Base-by-base conservation (phyloP, 1,284 basidiomycete species). In the Tilletiopsis washingtonensis region DNA sequence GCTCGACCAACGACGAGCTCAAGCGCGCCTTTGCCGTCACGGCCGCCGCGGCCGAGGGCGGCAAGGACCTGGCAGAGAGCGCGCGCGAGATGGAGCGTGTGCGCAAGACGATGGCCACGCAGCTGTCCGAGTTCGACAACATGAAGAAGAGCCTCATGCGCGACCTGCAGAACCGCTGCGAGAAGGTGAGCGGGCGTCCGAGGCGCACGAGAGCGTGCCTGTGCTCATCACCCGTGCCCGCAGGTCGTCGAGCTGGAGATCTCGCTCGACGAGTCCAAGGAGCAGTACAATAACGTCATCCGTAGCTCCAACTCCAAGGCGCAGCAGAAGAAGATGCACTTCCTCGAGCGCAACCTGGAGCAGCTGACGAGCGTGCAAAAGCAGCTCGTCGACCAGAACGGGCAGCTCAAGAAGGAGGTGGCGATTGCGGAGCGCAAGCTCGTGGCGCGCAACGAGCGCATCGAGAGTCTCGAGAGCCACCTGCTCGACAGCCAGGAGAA, bases 111-210 rank as follows among this genome's bases (percentile, higher is more conserved):
- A 91, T 97, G 78, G 91, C 91, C 62, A 84, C 90, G 20, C 94
- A 98, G 73, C 83, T 96, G 59, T 87, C 91, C 61, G 94, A 99
- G 74, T 99, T 98, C 74, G 94, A 99, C 74, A 85, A 86, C 29
- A 90, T 97, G 73, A 98, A 98, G 82, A 94, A 96, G 79, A 93
- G 87, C 54, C 81, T 99, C 61, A 96, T 98, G 87, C 85, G 90
- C 43, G 94, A 98, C 78, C 78, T 99, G 60, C 94, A 97, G 78
- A 96, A 98, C 75, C 90, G 94, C 40, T 99, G 94, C 75, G 94
- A 99, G 79, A 98, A 98, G 84, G 91, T 88, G 50, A 57, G 77
- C 39, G 49, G 23, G 17, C 11, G 11, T 47, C 4, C n/a, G 4
- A 14, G 4, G 5, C 7, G 6, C 12, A 15, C 2, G 23, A 42